Evolutionary conservation across 352 stramenopile species (phyloP).

Genomic region (Albugo candida): DNA sequence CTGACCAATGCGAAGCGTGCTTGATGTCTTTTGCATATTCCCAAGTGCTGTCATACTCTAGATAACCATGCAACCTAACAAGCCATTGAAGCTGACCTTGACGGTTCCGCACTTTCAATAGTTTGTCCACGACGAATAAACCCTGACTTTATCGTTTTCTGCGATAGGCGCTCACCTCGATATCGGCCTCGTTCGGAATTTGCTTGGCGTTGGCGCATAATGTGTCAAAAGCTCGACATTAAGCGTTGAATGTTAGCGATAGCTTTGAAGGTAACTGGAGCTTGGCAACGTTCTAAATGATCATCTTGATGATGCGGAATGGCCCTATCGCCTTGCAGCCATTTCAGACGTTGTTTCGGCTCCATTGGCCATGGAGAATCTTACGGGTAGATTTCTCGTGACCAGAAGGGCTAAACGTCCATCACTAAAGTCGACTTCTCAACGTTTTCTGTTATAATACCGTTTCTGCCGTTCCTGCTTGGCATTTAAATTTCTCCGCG

Average conservation of each 20-base stretch:
- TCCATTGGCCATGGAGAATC: neutral
- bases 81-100: constrained; percentile 7
- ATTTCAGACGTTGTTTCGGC: constrained; percentile 2
- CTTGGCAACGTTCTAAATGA: constrained; percentile 5
- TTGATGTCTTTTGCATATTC: constrained; percentile 4
- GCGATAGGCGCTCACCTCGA: constrained; percentile 1
- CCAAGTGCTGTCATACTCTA: constrained; percentile 1
- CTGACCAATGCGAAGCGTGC: constrained; percentile 2
- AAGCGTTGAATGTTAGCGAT: constrained; percentile 3
- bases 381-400: constrained; percentile 6
- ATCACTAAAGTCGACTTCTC: neutral
- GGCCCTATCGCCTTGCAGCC: constrained; percentile 5
- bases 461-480: constrained; percentile 4
- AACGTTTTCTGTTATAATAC: constrained; percentile 5
- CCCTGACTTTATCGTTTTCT: neutral
- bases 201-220: neutral
- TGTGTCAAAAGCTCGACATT: constrained; percentile 6
- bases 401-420: constrained; percentile 4
- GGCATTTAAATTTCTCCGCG: neutral
- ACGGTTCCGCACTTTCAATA: constrained; percentile 3
- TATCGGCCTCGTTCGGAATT: constrained; percentile 1
- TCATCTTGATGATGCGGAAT: constrained; percentile 7
- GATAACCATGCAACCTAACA: constrained; percentile 3
- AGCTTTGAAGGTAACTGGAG: constrained; percentile 6
- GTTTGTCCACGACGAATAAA: constrained; percentile 1